Evolutionary conservation across 2,329 filamentous ascomycete genomes (phyloP), one percentile per base, ranked within the genome.

Genomic region (Hysterium pulicare): DNA sequence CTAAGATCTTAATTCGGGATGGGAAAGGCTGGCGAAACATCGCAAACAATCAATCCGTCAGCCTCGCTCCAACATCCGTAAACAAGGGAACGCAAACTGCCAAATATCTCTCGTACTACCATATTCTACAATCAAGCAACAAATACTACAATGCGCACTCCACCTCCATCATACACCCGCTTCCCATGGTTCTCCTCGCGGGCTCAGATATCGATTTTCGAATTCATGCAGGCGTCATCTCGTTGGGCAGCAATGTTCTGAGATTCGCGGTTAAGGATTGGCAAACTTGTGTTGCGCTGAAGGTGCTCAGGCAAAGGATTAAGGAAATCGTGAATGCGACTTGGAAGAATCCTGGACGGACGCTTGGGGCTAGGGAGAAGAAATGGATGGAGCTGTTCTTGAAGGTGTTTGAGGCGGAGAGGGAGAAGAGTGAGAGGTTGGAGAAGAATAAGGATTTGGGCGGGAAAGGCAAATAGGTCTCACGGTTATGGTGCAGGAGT

Each of bases 41-140:
- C 46, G 83, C 87, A 40, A 97, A 95, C 70, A 96, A 94, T 62
- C 91, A 97, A 66, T 79, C 81, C 33, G 90, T 98, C 54, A 89
- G 83, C 44, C 72, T 98, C 16, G 89, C 95, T 53, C 87, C 90
- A 1, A 87, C 85, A 1, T 95, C 89, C 1, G 87, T 98, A 51
- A 97, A 97, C 66, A 90, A 90, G 60, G 78, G 51, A 16, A 54
- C 54, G 1, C 32, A 46, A 11, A 55, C 51, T 4, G 71, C 90
- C 30, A 84, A 83, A 58, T 97, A 88, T 82, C 72, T 98, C 33
- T 93, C 87, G 1, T 98, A 95, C 66, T 97, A 97, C 70, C 87
- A 95, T 64, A 95, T 97, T 50, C 95, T 97, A 88, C 90, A 96
- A 66, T 86, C 86, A 2, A 90, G 73, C 71, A 87, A 83, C 77